Percentiles rank a stretch among this genome's conserved stretches.
phyloP scores from a whole-genome alignment of 2,329 filamentous ascomycete genomes.

The Alternaria sp. region DNA sequence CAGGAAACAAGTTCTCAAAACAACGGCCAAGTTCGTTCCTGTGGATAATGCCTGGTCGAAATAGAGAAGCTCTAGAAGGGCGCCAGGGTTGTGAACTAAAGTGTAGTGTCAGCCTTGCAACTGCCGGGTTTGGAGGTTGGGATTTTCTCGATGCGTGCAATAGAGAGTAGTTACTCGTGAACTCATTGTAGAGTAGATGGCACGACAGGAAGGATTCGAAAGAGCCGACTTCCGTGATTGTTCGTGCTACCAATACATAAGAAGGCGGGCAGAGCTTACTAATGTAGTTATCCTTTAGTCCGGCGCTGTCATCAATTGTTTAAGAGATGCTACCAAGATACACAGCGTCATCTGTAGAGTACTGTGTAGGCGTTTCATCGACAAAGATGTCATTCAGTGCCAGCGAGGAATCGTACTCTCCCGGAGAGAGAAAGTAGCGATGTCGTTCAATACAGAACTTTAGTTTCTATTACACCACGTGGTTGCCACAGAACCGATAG shows the following conservation, averaged over 20 bases:
- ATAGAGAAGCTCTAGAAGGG: constrained; percentile 31
- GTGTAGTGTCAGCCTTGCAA: constrained; percentile 36
- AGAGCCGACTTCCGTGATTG: constrained; percentile 12
- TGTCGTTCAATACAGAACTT: constrained; percentile 48
- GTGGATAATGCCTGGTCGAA: constrained; percentile 23
- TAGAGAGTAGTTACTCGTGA: constrained; percentile 18
- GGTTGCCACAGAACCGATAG: constrained; percentile 61
- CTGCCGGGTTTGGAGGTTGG: constrained; percentile 31
- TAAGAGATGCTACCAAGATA: constrained; percentile 35
- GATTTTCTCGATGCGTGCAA: constrained; percentile 13
- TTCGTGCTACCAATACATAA: constrained; percentile 15
- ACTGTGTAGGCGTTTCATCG: constrained; percentile 55
- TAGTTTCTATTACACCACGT: constrained; percentile 54
- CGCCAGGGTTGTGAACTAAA: constrained; percentile 39
- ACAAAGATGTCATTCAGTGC: constrained; percentile 60
- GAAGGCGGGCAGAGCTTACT: constrained; percentile 32
- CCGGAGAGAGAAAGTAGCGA: constrained; percentile 58
- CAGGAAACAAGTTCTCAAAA: constrained; percentile 35
- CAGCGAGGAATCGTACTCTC: constrained; percentile 49
- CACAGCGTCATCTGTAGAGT: constrained; percentile 26
- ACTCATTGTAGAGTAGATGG: constrained; percentile 21
- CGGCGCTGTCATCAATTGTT: constrained; percentile 26
- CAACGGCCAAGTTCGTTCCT: constrained; percentile 26
- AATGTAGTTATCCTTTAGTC: constrained; percentile 40
- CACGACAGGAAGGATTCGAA: constrained; percentile 19